phyloP scores from a whole-genome alignment of 495 filamentous ascomycete genomes.

The Jackrogersella minutella region DNA sequence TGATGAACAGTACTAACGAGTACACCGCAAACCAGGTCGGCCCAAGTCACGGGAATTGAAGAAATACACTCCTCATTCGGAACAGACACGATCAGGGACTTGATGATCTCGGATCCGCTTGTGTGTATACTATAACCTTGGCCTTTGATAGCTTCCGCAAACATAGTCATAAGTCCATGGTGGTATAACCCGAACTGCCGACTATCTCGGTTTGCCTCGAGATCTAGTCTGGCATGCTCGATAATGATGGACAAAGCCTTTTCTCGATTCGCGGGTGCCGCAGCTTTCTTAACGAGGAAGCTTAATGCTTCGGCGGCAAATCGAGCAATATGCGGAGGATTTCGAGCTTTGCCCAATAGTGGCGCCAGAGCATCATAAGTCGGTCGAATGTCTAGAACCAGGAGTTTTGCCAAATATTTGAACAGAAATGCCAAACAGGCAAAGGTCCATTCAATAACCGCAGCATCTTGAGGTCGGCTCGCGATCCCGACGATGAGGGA shows the following conservation, averaged over 20 bases:
- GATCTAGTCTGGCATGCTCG: conserved; percentile 71
- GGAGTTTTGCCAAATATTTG: conserved; percentile 88
- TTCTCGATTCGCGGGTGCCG: conserved; percentile 74
- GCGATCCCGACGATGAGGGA: conserved; percentile 67
- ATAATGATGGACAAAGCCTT: conserved; percentile 74
- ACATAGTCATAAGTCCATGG: conserved; percentile 88
- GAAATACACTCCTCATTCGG: conserved; percentile 58
- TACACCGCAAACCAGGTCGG: conserved; percentile 75
- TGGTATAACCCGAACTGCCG: conserved; percentile 70
- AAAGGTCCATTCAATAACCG: conserved; percentile 96
- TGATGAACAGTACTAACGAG: conserved; percentile 84
- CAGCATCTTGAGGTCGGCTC: conserved; percentile 62
- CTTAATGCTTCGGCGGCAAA: conserved; percentile 96
- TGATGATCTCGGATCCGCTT: conserved; percentile 73
- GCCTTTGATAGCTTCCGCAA: conserved; percentile 86
- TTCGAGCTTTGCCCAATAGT: conserved; percentile 81
- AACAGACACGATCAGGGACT: conserved; percentile 63
- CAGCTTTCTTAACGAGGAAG: conserved; percentile 90
- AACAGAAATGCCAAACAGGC: conserved; percentile 93
- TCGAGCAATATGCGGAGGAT: conserved; percentile 82
- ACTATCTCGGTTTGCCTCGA: conserved; percentile 60
- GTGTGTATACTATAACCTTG: conserved; percentile 83
- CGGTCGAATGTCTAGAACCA: conserved; percentile 85
- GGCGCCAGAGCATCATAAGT: conserved; percentile 84
- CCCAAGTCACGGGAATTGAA: conserved; percentile 55